Base-by-base conservation (phyloP, 345 rosid species). In the Crucihimalaya himalaica region DNA sequence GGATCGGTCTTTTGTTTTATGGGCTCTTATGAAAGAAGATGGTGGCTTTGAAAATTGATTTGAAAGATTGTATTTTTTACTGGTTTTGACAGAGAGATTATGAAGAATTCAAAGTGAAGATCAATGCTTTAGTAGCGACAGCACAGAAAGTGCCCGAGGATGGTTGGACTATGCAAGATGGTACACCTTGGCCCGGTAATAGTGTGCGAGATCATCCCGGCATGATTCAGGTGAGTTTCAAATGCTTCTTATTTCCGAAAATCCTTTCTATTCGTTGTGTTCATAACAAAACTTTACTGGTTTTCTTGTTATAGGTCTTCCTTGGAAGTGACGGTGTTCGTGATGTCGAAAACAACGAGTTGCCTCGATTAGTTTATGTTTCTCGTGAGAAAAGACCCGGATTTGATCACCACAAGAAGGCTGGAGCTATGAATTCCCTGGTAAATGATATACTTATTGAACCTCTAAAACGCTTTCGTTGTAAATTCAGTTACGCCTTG, bases 91-190 rank as follows among this genome's bases (percentile, higher is more conserved):
- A 95, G 99, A 90, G 99, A 82, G 98, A 95, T n/a, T 95, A 95
- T 66, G 99, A 92, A 83, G 98, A 95, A 76, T 95, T 95, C 64
- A 95, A 95, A 76, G 85, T 95, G 21, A 86, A 84, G 69, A 92
- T 95, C 76, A 95, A 95, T 82, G 96, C 88, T 47, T 82, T 95
- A 81, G 99, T 92, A 74, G 86, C 99, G 1, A 89, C 87, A 4
- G 97, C 99, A n/a, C 97, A 92, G 73, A 95, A 95, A 75, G 99
- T 90, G 67, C 99, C 99, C 5, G 99, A 95, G 83, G 99, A 95
- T 70, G 99, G 99, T 68, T 95, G 99, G 99, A 95, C 99, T 9
- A 95, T 95, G 99, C 99, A 92, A 84, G 99, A 95, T 50, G 99
- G 99, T 60, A 95, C 97, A 70, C 96, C 97, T 23, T 95, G 99